Percentiles rank a stretch among this genome's conserved stretches.
Evolutionary conservation across 2,329 filamentous ascomycete species (phyloP).

Genomic region (Penicillium sp.): DNA sequence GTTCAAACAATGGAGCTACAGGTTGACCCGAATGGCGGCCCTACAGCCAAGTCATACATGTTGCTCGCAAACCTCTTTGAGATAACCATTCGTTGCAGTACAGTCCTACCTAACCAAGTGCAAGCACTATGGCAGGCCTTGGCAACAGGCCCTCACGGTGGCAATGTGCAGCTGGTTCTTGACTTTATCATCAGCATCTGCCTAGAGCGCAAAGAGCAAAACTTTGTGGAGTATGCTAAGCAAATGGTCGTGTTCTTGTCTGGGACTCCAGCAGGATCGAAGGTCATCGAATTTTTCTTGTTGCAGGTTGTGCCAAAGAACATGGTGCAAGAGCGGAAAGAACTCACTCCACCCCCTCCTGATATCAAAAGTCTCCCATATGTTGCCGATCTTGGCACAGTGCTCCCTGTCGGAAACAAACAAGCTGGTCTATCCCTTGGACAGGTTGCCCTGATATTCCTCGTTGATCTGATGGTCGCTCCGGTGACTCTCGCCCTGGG

Average conservation of each 20-base stretch:
- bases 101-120: slow-evolving; percentile 88
- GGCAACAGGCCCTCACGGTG: slow-evolving; percentile 85
- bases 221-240: slow-evolving; percentile 97
- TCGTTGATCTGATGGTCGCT: slow-evolving; percentile 95
- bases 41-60: slow-evolving; percentile 90
- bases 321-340: slow-evolving; percentile 92
- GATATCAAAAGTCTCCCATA: slow-evolving; percentile 79
- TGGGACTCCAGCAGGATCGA: slow-evolving; percentile 77
- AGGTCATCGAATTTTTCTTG: slow-evolving; percentile 90
- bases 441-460: slow-evolving; percentile 85
- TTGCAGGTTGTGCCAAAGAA: slow-evolving; percentile 89
- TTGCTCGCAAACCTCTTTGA: slow-evolving; percentile 92
- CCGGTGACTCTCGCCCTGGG: slow-evolving; percentile 78
- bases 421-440: slow-evolving; percentile 88
- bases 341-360: slow-evolving; percentile 61
- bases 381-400: slow-evolving; percentile 77
- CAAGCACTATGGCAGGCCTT: slow-evolving; percentile 97
- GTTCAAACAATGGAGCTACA: slow-evolving; percentile 92
- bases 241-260: slow-evolving; percentile 97
- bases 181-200: slow-evolving; percentile 97
- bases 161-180: slow-evolving; percentile 89
- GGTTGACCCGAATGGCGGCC: slow-evolving; percentile 85
- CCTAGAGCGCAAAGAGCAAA: slow-evolving; percentile 90
- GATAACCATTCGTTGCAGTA: slow-evolving; percentile 90
- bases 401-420: slow-evolving; percentile 84